phyloP scores from a whole-genome alignment of 1,284 basidiomycete genomes.

The Austroboletus olivaceoglutinosus region DNA sequence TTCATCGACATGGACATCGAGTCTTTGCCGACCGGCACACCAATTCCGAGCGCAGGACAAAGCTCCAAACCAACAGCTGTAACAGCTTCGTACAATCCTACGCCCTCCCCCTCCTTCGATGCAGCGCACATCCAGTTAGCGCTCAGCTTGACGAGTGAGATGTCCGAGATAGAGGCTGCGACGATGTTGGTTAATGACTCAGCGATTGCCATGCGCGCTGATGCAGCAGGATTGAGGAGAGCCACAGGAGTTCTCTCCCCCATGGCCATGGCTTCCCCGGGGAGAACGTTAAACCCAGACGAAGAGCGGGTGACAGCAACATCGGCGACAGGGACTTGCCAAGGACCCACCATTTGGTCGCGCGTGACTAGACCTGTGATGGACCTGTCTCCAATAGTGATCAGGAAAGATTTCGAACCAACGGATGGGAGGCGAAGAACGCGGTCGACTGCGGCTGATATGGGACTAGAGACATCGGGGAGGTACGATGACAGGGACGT shows the following conservation, averaged over 20 bases:
- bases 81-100: slow-evolving; percentile 90
- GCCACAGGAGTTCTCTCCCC: slow-evolving; percentile 96
- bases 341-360: slow-evolving; percentile 99
- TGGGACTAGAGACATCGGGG: slow-evolving; percentile 44
- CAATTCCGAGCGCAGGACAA: slow-evolving; percentile 91
- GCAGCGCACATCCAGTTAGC: slow-evolving; percentile 99
- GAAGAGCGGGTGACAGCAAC: slow-evolving; percentile 93
- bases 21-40: slow-evolving; percentile 98
- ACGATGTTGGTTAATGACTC: slow-evolving; percentile 93
- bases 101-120: slow-evolving; percentile 87
- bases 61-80: slow-evolving; percentile 91
- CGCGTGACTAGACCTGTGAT: slow-evolving; percentile 94
- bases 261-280: slow-evolving; percentile 96
- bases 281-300: slow-evolving; percentile 86
- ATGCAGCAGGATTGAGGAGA: slow-evolving; percentile 82
- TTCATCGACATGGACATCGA: slow-evolving; percentile 99
- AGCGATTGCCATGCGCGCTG: slow-evolving; percentile 94
- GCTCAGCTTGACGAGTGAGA: slow-evolving; percentile 85
- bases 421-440: slow-evolving; percentile 91
- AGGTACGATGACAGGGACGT: slow-evolving; percentile 68
- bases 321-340: slow-evolving; percentile 97
- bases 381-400: slow-evolving; percentile 95
- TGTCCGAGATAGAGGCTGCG: slow-evolving; percentile 73
- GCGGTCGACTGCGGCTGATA: slow-evolving; percentile 69
- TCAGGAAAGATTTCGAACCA: slow-evolving; percentile 95